Evolutionary conservation across 495 filamentous ascomycete genomes (phyloP).

Genomic region (Melanomma pulvis-pyrius): DNA sequence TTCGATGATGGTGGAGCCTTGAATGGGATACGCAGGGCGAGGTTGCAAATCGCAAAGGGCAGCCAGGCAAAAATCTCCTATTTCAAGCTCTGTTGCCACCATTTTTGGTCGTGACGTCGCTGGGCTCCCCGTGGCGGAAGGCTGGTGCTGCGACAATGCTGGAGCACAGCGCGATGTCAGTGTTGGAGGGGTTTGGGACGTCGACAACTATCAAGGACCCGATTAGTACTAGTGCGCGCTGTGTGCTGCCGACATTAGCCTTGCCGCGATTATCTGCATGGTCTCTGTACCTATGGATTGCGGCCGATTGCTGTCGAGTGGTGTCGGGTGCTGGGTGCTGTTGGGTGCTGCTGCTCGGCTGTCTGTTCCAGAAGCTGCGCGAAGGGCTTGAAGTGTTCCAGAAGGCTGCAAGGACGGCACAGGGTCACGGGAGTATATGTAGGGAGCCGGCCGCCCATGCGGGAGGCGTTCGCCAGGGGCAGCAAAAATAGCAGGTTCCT

Average conservation of each 20-base stretch:
- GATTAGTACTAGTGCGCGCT: constrained; percentile 23
- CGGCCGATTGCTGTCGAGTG: not conserved
- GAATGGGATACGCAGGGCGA: constrained; percentile 26
- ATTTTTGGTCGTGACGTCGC: constrained; percentile 17
- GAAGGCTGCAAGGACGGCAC: constrained; percentile 1
- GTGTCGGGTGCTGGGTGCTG: too few species aligned
- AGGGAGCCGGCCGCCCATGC: not conserved
- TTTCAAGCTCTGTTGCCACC: constrained; percentile 23
- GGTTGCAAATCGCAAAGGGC: constrained; percentile 22
- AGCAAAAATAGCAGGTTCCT: constrained; percentile 36
- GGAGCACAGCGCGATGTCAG: constrained; percentile 2
- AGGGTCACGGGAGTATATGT: constrained; percentile 14
- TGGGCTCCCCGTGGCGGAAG: constrained; percentile 4
- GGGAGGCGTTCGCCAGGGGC: not conserved
- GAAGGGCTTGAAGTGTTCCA: constrained; percentile 2
- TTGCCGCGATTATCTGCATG: not conserved
- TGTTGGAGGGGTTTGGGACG: constrained; percentile 21
- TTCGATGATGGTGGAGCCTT: constrained; percentile 22
- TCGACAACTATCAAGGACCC: constrained; percentile 28
- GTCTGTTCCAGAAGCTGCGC: constrained; percentile 19
- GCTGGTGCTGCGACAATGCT: constrained; percentile 22
- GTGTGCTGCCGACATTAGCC: constrained; percentile 22
- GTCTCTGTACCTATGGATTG: not conserved
- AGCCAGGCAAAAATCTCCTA: constrained; percentile 32
- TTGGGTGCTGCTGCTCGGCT: not conserved